Evolutionary conservation across 345 rosid species (phyloP).

Genomic region (Populus euphratica): DNA sequence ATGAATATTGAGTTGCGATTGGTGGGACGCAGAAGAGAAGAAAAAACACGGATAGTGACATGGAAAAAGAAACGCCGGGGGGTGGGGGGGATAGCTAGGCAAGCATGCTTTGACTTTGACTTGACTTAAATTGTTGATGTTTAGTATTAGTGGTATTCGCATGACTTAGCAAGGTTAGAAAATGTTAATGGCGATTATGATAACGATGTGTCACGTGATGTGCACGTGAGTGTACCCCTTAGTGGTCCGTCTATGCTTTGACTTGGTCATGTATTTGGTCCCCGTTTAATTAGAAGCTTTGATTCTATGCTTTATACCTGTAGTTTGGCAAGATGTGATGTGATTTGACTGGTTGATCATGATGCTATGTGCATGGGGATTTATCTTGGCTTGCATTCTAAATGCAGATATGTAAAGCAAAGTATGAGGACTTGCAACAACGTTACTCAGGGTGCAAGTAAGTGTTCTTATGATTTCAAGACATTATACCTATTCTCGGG

Average conservation of each 20-base stretch:
- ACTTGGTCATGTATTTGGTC: too few relatives aligned
- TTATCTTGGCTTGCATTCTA: background rate
- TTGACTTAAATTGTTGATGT: background rate
- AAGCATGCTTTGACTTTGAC: slow-evolving; percentile 19
- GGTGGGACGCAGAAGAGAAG: background rate
- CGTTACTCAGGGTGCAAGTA: slow-evolving; percentile 69
- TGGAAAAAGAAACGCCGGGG: background rate
- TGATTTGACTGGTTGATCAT: background rate
- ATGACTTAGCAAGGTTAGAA: slow-evolving; percentile 13
- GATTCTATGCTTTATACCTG: background rate
- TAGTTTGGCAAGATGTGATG: background rate
- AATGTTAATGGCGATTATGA: background rate
- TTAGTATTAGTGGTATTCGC: background rate
- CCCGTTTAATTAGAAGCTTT: too few relatives aligned
- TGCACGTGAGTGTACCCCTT: slow-evolving; percentile 6
- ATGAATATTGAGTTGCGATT: background rate
- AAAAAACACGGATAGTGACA: slow-evolving; percentile 12
- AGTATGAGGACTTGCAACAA: slow-evolving; percentile 64
- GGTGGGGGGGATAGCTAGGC: slow-evolving; percentile 3
- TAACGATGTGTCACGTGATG: slow-evolving; percentile 5
- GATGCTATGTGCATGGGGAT: background rate
- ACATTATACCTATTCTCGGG: background rate
- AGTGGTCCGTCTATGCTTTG: too few relatives aligned
- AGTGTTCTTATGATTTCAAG: slow-evolving; percentile 6
- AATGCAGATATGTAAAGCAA: slow-evolving; percentile 69